Evolutionary conservation across 495 filamentous ascomycete genomes (phyloP), one percentile per base, ranked within the genome.

Genomic region (Annulohypoxylon bovei): DNA sequence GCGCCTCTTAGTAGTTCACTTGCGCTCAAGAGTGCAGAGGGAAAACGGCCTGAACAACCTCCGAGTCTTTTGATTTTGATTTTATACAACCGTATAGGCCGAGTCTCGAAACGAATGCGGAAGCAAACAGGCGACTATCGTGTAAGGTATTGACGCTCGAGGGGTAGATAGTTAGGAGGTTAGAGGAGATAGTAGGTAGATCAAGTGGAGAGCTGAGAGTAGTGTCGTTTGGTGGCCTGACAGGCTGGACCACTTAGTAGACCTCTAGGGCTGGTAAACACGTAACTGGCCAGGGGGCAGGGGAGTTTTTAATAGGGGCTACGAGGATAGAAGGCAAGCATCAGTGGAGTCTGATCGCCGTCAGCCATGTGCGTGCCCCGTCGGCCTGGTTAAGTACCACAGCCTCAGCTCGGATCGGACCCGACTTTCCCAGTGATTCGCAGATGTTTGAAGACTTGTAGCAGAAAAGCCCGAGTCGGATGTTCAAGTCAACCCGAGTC

Each of bases 181-280:
- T 52, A 72, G 44, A 46, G 55, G 59, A 57, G 25, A 54, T 35
- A 68, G 53, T 27, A 59, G 49, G 54, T 65, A 44, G 65, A 68
- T 57, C 59, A 68, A 72, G 70, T 72, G 70, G 70, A 68, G 70
- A 68, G 70, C 65, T 68, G 65, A 72, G 53, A 54, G n/a, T 35
- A 20, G 27, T n/a, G 28, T 47, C 9, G 44, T 23, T 50, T 27
- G 53, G 39, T 56, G 53, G 11, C 32, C 46, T 68, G 64, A 68
- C 64, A 63, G 64, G 64, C 70, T 67, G 70, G 68, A 72, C 42
- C 35, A 22, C 60, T 68, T 66, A 47, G 64, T 30, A 52, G 16
- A 55, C 47, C 65, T 59, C 27, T 7, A 42, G 39, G 39, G 39
- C 39, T 42, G 39, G 52, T 50, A 64, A 64, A 72, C 54, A 60